Base-by-base conservation (phyloP, 257 asterid genomes). In the Nicotiana attenuata region DNA sequence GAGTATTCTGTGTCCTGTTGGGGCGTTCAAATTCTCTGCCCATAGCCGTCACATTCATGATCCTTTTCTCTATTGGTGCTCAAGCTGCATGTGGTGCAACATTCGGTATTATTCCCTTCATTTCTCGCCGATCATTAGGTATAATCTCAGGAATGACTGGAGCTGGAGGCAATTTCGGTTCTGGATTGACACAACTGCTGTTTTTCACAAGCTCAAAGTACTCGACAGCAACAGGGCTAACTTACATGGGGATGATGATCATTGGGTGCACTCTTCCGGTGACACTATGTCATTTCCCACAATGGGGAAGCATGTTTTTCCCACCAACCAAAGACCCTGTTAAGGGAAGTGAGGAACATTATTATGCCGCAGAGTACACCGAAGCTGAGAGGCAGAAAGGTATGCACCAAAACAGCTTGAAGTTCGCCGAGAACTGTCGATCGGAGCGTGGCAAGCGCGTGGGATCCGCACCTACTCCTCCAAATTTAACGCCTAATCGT, bases 391-490 rank as follows among this genome's bases (percentile, higher is more conserved):
- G 80, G 76, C 80, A 84, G 65, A 86, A 83, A 55, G 93, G 94
- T 0, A 86, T 90, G 94, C 97, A 92, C 57, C 90, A 86, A 38
- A 64, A 35, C 7, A 91, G 91, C 57, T 83, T 92, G 31, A 92
- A 88, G 69, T 92, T 92, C 52, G 97, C 97, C 0, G 93, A 92
- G 28, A 92, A 92, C 6, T 79, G 93, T 17, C 78, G 85, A 16
- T 87, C 97, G 0, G 97, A 92, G 55, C 83, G 97, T 1, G 94
- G 97, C 1, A 88, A 31, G 19, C 90, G 92, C 0, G 87, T 91
- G 8, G 90, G 84, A 0, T 76, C 91, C 0, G 87, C 87, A 7
- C 82, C 88, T 1, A 88, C 89, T 0, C 87, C 91, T 0, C 91
- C 88, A 4, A 83, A 82, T 76, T 4, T 85, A 0, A 88, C 93